phyloP scores from a whole-genome alignment of 2,329 filamentous ascomycete genomes.

The Acrodontium crateriforme region DNA sequence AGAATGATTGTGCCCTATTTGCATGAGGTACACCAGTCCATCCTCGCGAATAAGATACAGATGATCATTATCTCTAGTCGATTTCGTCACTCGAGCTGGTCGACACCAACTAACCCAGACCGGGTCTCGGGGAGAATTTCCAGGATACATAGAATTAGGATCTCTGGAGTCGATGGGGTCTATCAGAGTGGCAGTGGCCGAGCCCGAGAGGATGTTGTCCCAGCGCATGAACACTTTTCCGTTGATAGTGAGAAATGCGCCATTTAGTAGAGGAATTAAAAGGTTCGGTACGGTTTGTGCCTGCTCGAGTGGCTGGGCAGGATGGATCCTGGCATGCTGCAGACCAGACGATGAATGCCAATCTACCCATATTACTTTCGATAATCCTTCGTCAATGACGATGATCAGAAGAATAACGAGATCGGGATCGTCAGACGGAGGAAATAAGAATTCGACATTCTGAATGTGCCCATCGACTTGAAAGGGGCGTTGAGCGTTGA shows the following conservation, averaged over 20 bases:
- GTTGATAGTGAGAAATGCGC: slow-evolving; percentile 28
- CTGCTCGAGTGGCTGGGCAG: slow-evolving; percentile 12
- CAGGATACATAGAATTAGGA: slow-evolving; percentile 7
- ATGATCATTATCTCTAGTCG: slow-evolving; percentile 54
- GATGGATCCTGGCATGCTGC: slow-evolving; percentile 10
- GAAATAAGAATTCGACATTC: slow-evolving; percentile 75
- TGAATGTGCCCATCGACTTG: slow-evolving; percentile 59
- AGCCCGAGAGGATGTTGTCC: slow-evolving; percentile 27
- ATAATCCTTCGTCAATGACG: slow-evolving; percentile 29
- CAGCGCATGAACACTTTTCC: slow-evolving; percentile 22
- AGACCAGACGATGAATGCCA: slow-evolving; percentile 16
- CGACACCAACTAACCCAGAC: slow-evolving; percentile 74
- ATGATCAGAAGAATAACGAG: slow-evolving; percentile 65
- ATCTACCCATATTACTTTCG: slow-evolving; percentile 23
- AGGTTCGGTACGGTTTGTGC: slow-evolving; percentile 20
- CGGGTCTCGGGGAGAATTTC: slow-evolving; percentile 13
- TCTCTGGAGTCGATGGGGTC: slow-evolving; percentile 4
- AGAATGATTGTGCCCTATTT: slow-evolving; percentile 44
- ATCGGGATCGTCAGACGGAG: slow-evolving; percentile 47
- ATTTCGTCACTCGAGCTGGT: slow-evolving; percentile 52
- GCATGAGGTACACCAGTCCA: slow-evolving; percentile 60
- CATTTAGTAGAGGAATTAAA: slow-evolving; percentile 27
- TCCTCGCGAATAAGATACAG: slow-evolving; percentile 84
- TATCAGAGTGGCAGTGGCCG: slow-evolving; percentile 9
- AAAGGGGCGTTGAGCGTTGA: slow-evolving; percentile 38